Conservation (phyloP, 2,329 filamentous ascomycete genomes). For the Colletotrichum tabaci region DNA sequence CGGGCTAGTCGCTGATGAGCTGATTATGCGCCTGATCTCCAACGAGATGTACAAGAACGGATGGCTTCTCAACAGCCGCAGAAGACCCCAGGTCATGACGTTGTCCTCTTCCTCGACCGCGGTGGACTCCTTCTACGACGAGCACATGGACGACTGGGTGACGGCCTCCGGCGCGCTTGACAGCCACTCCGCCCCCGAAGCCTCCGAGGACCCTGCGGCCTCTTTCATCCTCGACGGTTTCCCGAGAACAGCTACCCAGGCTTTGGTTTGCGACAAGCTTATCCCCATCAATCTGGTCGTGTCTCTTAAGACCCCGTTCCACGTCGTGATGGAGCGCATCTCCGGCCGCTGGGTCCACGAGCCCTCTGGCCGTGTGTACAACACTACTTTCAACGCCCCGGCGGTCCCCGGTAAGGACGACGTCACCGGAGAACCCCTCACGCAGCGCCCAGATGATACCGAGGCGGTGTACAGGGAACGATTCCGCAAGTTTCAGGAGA, state of each 20-base stretch:
- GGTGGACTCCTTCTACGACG: constrained; percentile 51
- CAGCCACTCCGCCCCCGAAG: constrained; percentile 56
- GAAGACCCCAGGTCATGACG: constrained; percentile 65
- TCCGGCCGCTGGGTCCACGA: constrained; percentile 94
- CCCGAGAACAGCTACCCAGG: constrained; percentile 88
- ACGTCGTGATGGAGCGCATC: constrained; percentile 91
- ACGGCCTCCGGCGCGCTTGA: constrained; percentile 58
- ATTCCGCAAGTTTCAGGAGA: constrained; percentile 88
- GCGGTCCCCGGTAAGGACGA: constrained; percentile 87
- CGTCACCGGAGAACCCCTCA: constrained; percentile 88
- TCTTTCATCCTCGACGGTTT: constrained; percentile 98
- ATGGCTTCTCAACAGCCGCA: constrained; percentile 74
- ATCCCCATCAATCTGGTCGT: constrained; percentile 97
- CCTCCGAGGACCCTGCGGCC: constrained; percentile 80
- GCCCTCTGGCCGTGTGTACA: constrained; percentile 93
- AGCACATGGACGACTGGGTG: constrained; percentile 55
- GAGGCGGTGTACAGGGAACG: constrained; percentile 88
- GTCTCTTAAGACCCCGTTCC: constrained; percentile 86
- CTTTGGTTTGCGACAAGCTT: constrained; percentile 80
- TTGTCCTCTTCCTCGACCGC: constrained; percentile 61
- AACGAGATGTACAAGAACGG: constrained; percentile 88
- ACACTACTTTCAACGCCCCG: constrained; percentile 92
- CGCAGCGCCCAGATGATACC: constrained; percentile 87
- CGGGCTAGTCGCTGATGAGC: constrained; percentile 89
- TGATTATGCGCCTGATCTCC: constrained; percentile 93